A percentile compares a stretch with the other conserved stretches of the same genome.
phyloP scores from a whole-genome alignment of 139 green algal species.

The Spirogloea muscicola region DNA sequence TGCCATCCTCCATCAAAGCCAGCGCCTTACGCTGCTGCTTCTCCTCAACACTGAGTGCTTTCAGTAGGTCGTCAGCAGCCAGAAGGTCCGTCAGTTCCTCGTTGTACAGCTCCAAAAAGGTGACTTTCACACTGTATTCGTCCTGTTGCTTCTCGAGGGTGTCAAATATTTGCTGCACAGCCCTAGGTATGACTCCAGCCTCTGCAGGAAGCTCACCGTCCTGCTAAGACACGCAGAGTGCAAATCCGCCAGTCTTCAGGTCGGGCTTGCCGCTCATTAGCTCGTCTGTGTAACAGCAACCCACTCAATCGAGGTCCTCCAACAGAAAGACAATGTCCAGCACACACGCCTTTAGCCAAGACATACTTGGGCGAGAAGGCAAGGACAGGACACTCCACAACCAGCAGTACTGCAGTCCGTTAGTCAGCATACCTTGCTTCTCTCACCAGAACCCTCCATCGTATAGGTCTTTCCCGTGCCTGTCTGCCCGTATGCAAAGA shows the following conservation, averaged over 20 bases:
- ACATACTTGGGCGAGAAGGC: no score
- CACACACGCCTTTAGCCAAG: no score
- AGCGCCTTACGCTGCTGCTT: slow-evolving; percentile 38
- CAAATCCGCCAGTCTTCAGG: no score
- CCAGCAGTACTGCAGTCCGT: no score
- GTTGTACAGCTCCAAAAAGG: slow-evolving; percentile 99
- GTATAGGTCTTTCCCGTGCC: slow-evolving; percentile 97
- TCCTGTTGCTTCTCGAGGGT: slow-evolving; percentile 64
- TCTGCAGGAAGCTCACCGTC: slow-evolving; percentile 47
- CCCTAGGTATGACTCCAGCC: slow-evolving; percentile 92
- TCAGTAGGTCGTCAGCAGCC: slow-evolving; percentile 29
- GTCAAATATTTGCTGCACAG: slow-evolving; percentile 92
- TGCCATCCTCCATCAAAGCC: slow-evolving; percentile 56
- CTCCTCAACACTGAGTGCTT: slow-evolving; percentile 11
- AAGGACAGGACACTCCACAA: no score
- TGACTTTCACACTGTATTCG: slow-evolving; percentile 71
- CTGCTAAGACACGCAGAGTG: no score
- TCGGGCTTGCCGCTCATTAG: no score
- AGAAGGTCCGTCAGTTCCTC: slow-evolving; percentile 98
- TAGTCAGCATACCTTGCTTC: no score
- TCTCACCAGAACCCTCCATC: slow-evolving; percentile 84
- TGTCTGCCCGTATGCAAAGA: slow-evolving; percentile 90
- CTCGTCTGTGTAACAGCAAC: no score
- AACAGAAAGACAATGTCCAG: no score
- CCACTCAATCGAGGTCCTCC: no score